Evolutionary conservation across 352 stramenopile genomes (phyloP).

Genomic region (Globisporangium emineosum): DNA sequence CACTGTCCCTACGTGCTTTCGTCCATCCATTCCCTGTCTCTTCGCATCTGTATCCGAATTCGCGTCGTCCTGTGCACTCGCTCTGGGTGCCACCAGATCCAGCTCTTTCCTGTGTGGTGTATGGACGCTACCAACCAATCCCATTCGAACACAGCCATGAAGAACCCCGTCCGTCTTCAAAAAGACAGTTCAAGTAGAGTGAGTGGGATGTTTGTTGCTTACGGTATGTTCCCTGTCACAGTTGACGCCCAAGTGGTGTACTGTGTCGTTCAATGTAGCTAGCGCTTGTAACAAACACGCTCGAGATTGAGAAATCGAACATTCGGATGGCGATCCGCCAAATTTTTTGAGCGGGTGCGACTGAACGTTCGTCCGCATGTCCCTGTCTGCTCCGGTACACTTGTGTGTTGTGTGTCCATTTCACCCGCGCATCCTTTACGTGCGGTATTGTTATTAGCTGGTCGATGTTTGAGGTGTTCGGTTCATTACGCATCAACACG

Average conservation of each 20-base stretch:
- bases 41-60: not conserved
- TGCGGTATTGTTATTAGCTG: not conserved
- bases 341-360: not conserved
- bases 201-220: not conserved
- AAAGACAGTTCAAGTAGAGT: not conserved
- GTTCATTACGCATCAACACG: not conserved
- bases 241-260: not conserved
- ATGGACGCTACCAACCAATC: not conserved
- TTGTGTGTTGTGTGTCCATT: constrained; percentile 4
- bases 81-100: constrained; percentile 8
- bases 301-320: not conserved
- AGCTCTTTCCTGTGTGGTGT: not conserved
- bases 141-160: not conserved
- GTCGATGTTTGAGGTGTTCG: constrained; percentile 4
- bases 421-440: not conserved
- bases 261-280: not conserved
- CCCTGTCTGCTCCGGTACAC: not conserved
- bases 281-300: too few species aligned
- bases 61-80: constrained; percentile 11
- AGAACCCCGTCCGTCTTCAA: not conserved
- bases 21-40: not conserved
- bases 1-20: constrained; percentile 2
- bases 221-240: not conserved
- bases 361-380: not conserved
- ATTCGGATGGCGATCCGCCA: constrained; percentile 4